Base-by-base conservation (phyloP, 768 basidiomycete genomes). In the Lyophyllum semitale region DNA sequence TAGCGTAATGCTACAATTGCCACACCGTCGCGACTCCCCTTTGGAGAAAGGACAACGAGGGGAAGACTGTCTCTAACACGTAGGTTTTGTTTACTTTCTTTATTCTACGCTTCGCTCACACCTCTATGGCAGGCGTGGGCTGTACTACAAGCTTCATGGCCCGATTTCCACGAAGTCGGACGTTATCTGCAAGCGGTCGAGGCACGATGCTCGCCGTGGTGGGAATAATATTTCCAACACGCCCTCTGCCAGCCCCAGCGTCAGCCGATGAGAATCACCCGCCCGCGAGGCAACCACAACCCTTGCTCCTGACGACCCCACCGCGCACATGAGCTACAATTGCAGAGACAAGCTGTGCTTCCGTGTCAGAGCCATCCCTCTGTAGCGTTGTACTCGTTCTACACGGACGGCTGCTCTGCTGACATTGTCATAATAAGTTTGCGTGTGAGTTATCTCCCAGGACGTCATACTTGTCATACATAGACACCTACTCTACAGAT, bases 41-140 rank as follows among this genome's bases (percentile, higher is more conserved):
- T 35, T 93, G 91, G 91, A 82, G 91, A 58, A 93, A 93, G 72
- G 91, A 93, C 63, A 90, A 93, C 62, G 92, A 93, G 71, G 91
- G 91, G 51, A 91, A 91, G 76, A 93, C 91, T 0, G 89, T 93
- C 37, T 93, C 91, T 76, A 93, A 93, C 63, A 92, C 92, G 88
- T 93, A 68, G 15, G 74, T 91, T n/a, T 32, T 41, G 41, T 25
- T 53, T 23, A 22, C 53, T 32, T 58, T 40, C 50, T 47, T 61
- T 33, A 53, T 30, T 48, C 43, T 35, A 35, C 55, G 25, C 15
- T 56, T 32, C 29, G 48, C 35, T 44, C 40, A 45, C 32, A 23
- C 22, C 32, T 51, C 41, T 52, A 47, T 22, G 53, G 30, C 54
- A 92, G 90, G 27, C 92, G 91, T 59, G 91, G 91, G 4, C 69